These are phyloP conservation scores for Nigrospora osmanthi DNA, from an alignment of 2,329 filamentous ascomycete species.

Conservation along the genomic window DNA sequence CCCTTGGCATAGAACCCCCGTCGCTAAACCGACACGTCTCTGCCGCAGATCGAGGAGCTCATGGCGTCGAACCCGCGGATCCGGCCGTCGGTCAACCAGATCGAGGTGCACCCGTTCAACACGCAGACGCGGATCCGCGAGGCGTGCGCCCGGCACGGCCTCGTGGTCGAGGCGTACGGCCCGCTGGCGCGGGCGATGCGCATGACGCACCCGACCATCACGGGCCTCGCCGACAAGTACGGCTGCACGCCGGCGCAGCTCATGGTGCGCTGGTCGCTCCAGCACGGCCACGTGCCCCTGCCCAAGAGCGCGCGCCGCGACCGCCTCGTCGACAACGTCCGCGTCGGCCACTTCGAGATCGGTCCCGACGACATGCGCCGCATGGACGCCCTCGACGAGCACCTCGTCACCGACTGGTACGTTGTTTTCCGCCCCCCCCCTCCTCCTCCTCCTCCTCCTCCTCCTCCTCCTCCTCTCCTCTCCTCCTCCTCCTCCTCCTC, in stretches of 20 bases:
- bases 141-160: constrained; percentile 57
- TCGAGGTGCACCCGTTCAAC: constrained; percentile 79
- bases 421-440: too few relatives aligned
- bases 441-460: too few relatives aligned
- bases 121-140: constrained; percentile 59
- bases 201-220: constrained; percentile 59
- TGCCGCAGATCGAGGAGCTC: constrained; percentile 57
- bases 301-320: constrained; percentile 62
- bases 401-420: constrained; percentile 62
- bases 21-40: background rate
- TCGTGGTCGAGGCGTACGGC: constrained; percentile 72
- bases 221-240: constrained; percentile 58
- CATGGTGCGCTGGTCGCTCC: constrained; percentile 67
- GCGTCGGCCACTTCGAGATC: constrained; percentile 54
- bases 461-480: too few relatives aligned
- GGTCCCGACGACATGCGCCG: constrained; percentile 51
- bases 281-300: constrained; percentile 64
- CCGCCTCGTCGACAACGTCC: constrained; percentile 57
- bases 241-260: constrained; percentile 64
- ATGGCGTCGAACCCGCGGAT: constrained; percentile 54
- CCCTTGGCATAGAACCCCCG: too few relatives aligned
- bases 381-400: constrained; percentile 62
- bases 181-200: constrained; percentile 65
- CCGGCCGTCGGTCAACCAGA: constrained; percentile 67
- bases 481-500: too few relatives aligned